Evolutionary conservation across 257 asterid species (phyloP).

Genomic region (Rehmannia glutinosa): DNA sequence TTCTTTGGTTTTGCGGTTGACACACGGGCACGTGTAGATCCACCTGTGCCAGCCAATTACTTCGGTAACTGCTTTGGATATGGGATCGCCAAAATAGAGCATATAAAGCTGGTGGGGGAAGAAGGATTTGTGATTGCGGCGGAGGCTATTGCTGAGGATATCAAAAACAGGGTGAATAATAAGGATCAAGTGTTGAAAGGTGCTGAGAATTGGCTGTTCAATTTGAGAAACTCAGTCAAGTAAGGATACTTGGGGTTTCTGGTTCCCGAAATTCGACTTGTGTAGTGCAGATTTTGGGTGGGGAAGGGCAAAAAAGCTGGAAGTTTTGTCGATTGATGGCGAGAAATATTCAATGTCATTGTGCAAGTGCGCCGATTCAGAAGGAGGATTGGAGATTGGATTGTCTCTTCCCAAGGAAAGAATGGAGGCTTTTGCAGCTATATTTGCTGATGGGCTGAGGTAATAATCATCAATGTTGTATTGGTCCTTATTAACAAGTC

Average conservation of each 20-base stretch:
- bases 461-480: no score
- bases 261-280: conserved; percentile 52
- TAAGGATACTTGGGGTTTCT: conserved; percentile 21
- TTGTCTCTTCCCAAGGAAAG: conserved; percentile 30
- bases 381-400: conserved; percentile 52
- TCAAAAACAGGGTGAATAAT: conserved; percentile 16
- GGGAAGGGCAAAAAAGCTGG: conserved; percentile 43
- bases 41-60: conserved; percentile 32
- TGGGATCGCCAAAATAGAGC: conserved; percentile 19
- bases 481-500: no score
- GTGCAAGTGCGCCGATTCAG: conserved; percentile 25
- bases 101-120: conserved; percentile 17
- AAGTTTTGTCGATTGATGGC: conserved; percentile 33
- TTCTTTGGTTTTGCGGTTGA: conserved; percentile 31
- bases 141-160: conserved; percentile 31
- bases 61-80: conserved; percentile 44
- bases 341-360: conserved; percentile 31
- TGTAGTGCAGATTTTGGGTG: conserved; percentile 45
- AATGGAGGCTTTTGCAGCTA: conserved; percentile 36
- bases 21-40: conserved; percentile 23
- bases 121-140: conserved; percentile 40
- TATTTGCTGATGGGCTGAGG: conserved; percentile 17
- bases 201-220: conserved; percentile 33
- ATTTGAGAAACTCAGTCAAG: not conserved
- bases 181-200: conserved; percentile 24